Base-by-base conservation (phyloP, 2,329 filamentous ascomycete species). In the Volutella citrinella region DNA sequence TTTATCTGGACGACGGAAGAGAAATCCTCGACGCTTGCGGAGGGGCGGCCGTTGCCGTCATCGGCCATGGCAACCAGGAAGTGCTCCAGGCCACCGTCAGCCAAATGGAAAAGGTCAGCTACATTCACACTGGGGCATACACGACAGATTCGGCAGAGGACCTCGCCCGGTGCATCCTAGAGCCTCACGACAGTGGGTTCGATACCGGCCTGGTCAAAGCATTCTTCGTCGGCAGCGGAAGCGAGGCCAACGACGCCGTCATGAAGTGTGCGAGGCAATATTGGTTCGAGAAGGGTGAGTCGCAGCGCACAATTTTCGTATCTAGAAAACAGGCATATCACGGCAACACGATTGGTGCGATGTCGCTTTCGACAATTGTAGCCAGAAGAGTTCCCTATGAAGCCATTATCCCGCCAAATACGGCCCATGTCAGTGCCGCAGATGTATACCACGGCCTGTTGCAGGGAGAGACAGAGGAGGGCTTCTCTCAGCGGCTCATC, bases 1-100 rank as follows among this genome's bases (percentile, higher is more conserved):
- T 68, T 4, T 48, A 48, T 2, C 56, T 65, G 5, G 40, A 54
- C 8, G 52, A 60, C 19, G 66, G 52, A 12, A 43, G 42, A 11
- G 37, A 27, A 1, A 49, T 93, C 26, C 72, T 89, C 11, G 87
- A 93, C 56, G 82, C 78, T 2, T 84, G 81, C 14, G 76, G 82
- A 18, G 87, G 87, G 14, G 82, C 86, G 4, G 84, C 82, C 19
- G 54, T 57, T 4, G 35, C 54, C 18, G 34, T 15, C 52, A 64
- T 91, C 9, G 87, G 86, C 7, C 80, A 87, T 48, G 78, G 76
- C 19, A 72, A 82, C 32, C 51, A 68, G 25, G 67, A 80, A 29
- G 76, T 90, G 10, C 66, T 67, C 10, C 63, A 72, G 4, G 83
- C 81, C 1, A 70, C 87, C 24, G 58, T 65, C 5, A 49, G 67